phyloP scores from a whole-genome alignment of 257 asterid species.

The Plantago elongata region DNA sequence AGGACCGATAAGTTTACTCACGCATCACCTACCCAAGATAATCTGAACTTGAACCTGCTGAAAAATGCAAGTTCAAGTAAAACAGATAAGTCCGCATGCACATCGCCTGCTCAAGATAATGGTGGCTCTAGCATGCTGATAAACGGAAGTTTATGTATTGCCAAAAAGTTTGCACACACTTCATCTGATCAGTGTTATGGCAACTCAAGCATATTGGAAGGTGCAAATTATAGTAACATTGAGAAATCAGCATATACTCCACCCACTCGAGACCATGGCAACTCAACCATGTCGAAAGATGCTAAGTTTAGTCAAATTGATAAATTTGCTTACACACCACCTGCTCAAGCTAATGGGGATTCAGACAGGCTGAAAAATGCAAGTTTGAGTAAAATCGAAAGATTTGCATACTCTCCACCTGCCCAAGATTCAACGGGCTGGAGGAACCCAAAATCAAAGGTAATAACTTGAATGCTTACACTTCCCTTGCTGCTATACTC shows the following conservation, averaged over 20 bases:
- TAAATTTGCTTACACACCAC: constrained; percentile 54
- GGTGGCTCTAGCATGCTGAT: background rate
- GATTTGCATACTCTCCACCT: constrained; percentile 52
- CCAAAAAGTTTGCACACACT: background rate
- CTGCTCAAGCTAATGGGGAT: constrained; percentile 13
- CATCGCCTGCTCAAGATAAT: background rate
- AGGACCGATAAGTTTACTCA: constrained; percentile 18
- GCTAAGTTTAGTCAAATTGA: constrained; percentile 36
- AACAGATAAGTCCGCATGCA: background rate
- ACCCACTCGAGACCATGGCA: constrained; percentile 6
- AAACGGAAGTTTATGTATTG: background rate
- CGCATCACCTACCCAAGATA: constrained; percentile 45
- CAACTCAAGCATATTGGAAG: background rate
- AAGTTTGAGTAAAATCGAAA: constrained; percentile 39
- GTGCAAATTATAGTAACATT: background rate
- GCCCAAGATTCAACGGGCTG: constrained; percentile 59
- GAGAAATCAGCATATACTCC: background rate
- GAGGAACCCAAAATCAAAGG: constrained; percentile 79
- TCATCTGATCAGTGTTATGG: background rate
- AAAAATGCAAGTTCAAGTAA: background rate
- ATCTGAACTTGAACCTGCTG: background rate
- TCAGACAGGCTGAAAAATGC: constrained; percentile 27
- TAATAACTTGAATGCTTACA: constrained; percentile 13
- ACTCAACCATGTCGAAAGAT: constrained; percentile 26
- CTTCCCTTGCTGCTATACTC: background rate